A percentile compares a stretch with the other conserved stretches of the same genome.
Conservation (phyloP, 345 rosid species). For the Boechera stricta region DNA sequence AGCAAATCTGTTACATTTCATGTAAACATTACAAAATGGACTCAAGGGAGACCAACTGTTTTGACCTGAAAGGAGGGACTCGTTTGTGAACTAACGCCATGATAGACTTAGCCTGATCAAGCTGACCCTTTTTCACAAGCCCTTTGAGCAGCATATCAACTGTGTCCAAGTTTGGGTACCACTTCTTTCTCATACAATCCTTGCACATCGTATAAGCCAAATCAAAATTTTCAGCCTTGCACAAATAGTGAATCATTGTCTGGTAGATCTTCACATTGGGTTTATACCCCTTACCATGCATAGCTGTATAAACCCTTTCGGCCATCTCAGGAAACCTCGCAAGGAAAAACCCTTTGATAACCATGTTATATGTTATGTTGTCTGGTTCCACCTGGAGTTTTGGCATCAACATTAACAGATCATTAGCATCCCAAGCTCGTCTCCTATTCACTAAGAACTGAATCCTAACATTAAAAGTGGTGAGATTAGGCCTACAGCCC, state of each 20-base stretch:
- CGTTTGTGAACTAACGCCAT: conserved; percentile 52
- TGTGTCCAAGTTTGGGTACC: conserved; percentile 68
- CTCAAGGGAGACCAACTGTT: conserved; percentile 51
- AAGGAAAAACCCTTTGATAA: conserved; percentile 73
- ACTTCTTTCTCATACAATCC: conserved; percentile 67
- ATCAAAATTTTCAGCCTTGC: conserved; percentile 62
- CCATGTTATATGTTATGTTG: conserved; percentile 74
- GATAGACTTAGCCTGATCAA: conserved; percentile 59
- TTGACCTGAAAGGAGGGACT: conserved; percentile 64
- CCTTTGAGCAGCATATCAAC: conserved; percentile 62
- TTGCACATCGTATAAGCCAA: conserved; percentile 74
- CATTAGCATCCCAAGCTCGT: conserved; percentile 76
- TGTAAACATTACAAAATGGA: conserved; percentile 45
- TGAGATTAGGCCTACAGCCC: conserved; percentile 74
- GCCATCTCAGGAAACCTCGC: conserved; percentile 83
- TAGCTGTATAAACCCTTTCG: conserved; percentile 66
- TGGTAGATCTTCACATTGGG: conserved; percentile 75
- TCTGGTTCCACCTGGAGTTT: conserved; percentile 62
- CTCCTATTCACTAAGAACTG: conserved; percentile 67
- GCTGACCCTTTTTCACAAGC: conserved; percentile 54
- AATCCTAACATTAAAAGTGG: conserved; percentile 79
- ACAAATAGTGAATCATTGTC: conserved; percentile 82
- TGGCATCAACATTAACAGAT: conserved; percentile 65
- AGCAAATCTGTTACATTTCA: conserved; percentile 29
- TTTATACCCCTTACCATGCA: conserved; percentile 55